Percentiles rank a stretch among this genome's conserved stretches.
phyloP scores from a whole-genome alignment of 352 stramenopile genomes.

The Elongisporangium anandrum region DNA sequence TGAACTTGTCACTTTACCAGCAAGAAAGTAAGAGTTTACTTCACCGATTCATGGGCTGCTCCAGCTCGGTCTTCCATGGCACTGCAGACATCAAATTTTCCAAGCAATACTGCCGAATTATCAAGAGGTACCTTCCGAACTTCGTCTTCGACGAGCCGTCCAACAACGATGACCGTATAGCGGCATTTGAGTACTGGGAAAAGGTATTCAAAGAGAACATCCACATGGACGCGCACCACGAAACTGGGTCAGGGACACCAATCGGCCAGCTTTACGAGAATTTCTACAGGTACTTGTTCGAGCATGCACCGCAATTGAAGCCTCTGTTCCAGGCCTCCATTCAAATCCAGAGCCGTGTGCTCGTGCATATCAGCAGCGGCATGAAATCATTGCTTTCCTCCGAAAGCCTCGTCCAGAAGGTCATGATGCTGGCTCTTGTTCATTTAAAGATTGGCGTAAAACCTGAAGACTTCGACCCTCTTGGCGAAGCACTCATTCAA shows the following conservation, averaged over 20 bases:
- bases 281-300: constrained; percentile 69
- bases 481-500: constrained; percentile 53
- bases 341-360: constrained; percentile 52
- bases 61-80: neutral
- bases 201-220: constrained; percentile 66
- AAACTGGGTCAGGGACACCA: constrained; percentile 29
- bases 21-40: neutral
- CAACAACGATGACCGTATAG: constrained; percentile 40
- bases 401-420: constrained; percentile 54
- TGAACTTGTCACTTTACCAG: too few relatives aligned
- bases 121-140: constrained; percentile 56
- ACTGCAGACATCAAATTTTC: constrained; percentile 30
- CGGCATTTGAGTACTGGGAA: constrained; percentile 62
- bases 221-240: constrained; percentile 40
- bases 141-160: constrained; percentile 49
- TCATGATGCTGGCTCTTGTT: constrained; percentile 48
- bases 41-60: neutral
- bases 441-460: constrained; percentile 69
- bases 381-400: constrained; percentile 57
- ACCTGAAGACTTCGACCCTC: constrained; percentile 53
- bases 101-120: constrained; percentile 61
- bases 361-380: constrained; percentile 58
- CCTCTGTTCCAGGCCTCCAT: constrained; percentile 54
- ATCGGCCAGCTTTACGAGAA: constrained; percentile 55
- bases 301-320: constrained; percentile 52